phyloP scores from a whole-genome alignment of 2,329 filamentous ascomycete genomes.

The Sclerotinia subarctica region DNA sequence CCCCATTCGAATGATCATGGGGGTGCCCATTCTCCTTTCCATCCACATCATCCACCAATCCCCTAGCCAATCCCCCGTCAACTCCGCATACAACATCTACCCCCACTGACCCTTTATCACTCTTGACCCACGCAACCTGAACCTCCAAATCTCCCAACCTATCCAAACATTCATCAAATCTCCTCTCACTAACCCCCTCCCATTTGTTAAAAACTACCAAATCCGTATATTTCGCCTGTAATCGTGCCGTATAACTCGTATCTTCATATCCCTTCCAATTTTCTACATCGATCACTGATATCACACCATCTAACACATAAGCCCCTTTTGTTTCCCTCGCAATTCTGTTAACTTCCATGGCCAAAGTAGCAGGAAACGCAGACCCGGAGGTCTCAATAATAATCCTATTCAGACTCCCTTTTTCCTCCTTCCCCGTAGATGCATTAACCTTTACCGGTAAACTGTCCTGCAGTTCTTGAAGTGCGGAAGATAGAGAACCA shows the following conservation, averaged over 20 bases:
- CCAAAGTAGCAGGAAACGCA: slow-evolving; percentile 61
- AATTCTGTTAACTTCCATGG: slow-evolving; percentile 68
- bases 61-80: slow-evolving; percentile 71
- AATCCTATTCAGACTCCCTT: slow-evolving; percentile 66
- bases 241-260: slow-evolving; percentile 66
- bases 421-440: slow-evolving; percentile 26
- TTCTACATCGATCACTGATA: slow-evolving; percentile 71
- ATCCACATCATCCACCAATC: slow-evolving; percentile 44
- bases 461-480: slow-evolving; percentile 59
- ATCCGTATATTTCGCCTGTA: slow-evolving; percentile 71
- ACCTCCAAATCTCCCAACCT: slow-evolving; percentile 65
- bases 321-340: slow-evolving; percentile 50
- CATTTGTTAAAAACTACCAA: slow-evolving; percentile 72
- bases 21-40: slow-evolving; percentile 39
- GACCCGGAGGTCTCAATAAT: slow-evolving; percentile 85
- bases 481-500: slow-evolving; percentile 78
- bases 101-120: slow-evolving; percentile 72
- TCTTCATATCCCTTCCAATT: slow-evolving; percentile 75
- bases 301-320: slow-evolving; percentile 66
- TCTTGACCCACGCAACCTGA: slow-evolving; percentile 74
- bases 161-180: slow-evolving; percentile 64
- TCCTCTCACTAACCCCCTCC: slow-evolving; percentile 59
- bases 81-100: slow-evolving; percentile 81
- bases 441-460: not conserved
- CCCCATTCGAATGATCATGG: slow-evolving; percentile 44